Evolutionary conservation across 2,329 filamentous ascomycete species (phyloP).

Genomic region (Cercospora nicotianae): DNA sequence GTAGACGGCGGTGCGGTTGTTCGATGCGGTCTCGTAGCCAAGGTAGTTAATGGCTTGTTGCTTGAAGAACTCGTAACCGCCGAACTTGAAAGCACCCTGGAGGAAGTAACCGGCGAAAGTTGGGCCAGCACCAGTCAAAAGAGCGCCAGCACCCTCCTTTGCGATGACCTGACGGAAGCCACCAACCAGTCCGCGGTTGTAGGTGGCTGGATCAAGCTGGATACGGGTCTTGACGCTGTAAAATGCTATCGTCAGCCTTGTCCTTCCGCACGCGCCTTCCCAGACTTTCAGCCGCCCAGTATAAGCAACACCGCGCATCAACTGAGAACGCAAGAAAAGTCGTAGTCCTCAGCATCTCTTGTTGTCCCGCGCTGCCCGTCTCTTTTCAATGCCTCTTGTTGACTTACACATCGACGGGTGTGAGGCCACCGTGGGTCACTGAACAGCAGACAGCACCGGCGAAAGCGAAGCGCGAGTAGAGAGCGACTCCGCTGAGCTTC

Average conservation of each 20-base stretch:
- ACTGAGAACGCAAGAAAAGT: neutral
- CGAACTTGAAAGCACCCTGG: conserved; percentile 90
- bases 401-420: conserved; percentile 98
- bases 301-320: neutral
- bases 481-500: conserved; percentile 63
- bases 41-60: conserved; percentile 79
- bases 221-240: conserved; percentile 90
- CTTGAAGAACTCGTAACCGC: conserved; percentile 97
- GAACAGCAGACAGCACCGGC: conserved; percentile 98
- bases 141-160: conserved; percentile 81
- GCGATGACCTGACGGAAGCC: conserved; percentile 82
- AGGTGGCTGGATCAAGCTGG: conserved; percentile 85
- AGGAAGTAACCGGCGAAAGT: conserved; percentile 91
- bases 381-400: conserved; percentile 4
- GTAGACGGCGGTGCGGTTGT: conserved; percentile 80
- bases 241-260: conserved; percentile 24
- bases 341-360: neutral
- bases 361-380: neutral
- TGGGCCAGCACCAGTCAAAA: conserved; percentile 81
- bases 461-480: conserved; percentile 96
- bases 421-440: conserved; percentile 93
- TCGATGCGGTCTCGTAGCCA: conserved; percentile 72
- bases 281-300: neutral
- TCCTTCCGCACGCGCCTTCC: neutral
- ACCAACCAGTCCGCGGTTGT: conserved; percentile 84